Percentiles rank a stretch among this genome's conserved stretches.
Evolutionary conservation across 305 asterid species (phyloP).

Genomic region (Ilex paraguariensis): DNA sequence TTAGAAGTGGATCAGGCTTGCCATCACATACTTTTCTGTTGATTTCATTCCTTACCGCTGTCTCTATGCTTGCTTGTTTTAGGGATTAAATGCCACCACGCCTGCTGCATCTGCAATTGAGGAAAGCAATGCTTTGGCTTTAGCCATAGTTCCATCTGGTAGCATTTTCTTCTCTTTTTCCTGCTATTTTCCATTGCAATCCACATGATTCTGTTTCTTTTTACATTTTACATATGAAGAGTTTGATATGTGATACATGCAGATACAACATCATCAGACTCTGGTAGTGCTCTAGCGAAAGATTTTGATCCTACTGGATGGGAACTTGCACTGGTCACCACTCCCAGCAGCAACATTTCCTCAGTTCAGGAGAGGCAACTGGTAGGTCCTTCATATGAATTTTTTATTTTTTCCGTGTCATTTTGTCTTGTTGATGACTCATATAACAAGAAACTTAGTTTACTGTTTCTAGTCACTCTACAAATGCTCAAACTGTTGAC

Average conservation of each 20-base stretch:
- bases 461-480: too few species aligned
- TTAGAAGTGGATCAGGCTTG: not conserved
- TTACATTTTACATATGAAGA: not conserved
- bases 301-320: conserved; percentile 81
- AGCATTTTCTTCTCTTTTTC: conserved; percentile 16
- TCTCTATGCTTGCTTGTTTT: conserved; percentile 13
- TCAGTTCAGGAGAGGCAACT: conserved; percentile 81
- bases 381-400: conserved; percentile 32
- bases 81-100: conserved; percentile 66
- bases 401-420: too few species aligned
- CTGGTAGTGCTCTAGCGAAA: conserved; percentile 41
- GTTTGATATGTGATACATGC: conserved; percentile 9
- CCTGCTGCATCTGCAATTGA: conserved; percentile 67
- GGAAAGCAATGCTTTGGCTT: conserved; percentile 86
- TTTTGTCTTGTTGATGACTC: too few species aligned
- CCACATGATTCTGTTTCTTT: too few species aligned
- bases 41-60: too few species aligned
- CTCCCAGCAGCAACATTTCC: conserved; percentile 85
- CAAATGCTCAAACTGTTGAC: too few species aligned
- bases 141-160: conserved; percentile 93
- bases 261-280: conserved; percentile 40
- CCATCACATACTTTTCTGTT: not conserved
- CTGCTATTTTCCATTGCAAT: not conserved
- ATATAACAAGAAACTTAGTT: too few species aligned
- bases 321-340: conserved; percentile 90